Base-by-base conservation (phyloP, 306 rosid genomes). In the Adenanthera pavonina region DNA sequence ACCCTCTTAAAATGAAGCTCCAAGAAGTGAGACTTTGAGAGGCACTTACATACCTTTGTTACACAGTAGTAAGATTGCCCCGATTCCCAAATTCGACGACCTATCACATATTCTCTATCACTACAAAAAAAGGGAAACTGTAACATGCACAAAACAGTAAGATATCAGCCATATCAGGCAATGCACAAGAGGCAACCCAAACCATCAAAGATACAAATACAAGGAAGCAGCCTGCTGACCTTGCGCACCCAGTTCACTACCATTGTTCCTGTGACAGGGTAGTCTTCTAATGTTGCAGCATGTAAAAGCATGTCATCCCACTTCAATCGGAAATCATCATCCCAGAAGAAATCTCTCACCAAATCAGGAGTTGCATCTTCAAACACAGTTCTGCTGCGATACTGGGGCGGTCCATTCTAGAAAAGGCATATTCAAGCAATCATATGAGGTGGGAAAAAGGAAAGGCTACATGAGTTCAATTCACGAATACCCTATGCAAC, bases 111-210 rank as follows among this genome's bases (percentile, higher is more conserved):
- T 60, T 91, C 92, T 81, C 92, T 87, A 61, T 91, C 91, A 81
- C 89, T 91, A 81, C 90, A 89, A 73, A 91, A 91, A 47, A 91
- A 86, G 7, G 95, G 95, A 78, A 89, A 91, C 92, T 91, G 90
- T 47, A 60, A 85, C 84, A 88, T 51, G 33, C 51, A 8, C 79
- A 38, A 85, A 80, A 59, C 65, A 59, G 65, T 17, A 7, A 35
- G 51, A 20, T 4, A 80, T 82, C 75, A 88, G 88, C 46, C 72
- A 40, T n/a, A 54, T 14, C 65, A 25, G 36, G 48, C 20, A 35
- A 80, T 35, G 48, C 9, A 33, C 44, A 8, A 33, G 56, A 52
- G 34, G 15, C 62, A 72, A 51, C 57, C 30, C 60, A 71, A 72
- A 72, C 34, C 54, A 44, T 48, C 17, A 69, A 69, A 72, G 46